Evolutionary conservation across 768 basidiomycete species (phyloP).

Genomic region (Leccinum obscurum): DNA sequence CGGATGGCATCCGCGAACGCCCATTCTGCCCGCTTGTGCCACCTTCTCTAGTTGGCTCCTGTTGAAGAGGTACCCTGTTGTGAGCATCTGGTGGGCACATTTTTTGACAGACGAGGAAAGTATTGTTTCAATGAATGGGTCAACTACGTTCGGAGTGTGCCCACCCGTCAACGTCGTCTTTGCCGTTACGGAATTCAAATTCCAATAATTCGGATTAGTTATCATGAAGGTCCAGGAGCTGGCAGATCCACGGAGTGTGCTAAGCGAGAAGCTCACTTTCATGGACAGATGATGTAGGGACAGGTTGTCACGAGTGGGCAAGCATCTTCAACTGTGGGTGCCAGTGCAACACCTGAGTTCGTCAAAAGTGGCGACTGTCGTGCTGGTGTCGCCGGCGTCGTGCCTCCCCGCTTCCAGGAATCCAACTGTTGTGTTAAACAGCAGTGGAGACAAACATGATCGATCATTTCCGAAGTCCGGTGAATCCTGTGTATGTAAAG

Average conservation of each 20-base stretch:
- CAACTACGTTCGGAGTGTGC: slow-evolving; percentile 52
- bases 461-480: neutral
- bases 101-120: slow-evolving; percentile 55
- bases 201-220: neutral
- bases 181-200: slow-evolving; percentile 28
- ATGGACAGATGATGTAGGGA: slow-evolving; percentile 39
- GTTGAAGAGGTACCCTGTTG: slow-evolving; percentile 44
- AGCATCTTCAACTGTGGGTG: too few relatives aligned
- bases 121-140: slow-evolving; percentile 56
- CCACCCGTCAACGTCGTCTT: slow-evolving; percentile 38
- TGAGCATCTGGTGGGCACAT: slow-evolving; percentile 45
- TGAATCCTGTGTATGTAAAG: neutral
- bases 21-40: slow-evolving; percentile 39
- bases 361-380: neutral
- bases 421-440: neutral
- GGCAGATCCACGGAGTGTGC: slow-evolving; percentile 32
- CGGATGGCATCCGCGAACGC: slow-evolving; percentile 51
- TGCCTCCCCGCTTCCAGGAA: neutral
- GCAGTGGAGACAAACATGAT: slow-evolving; percentile 3
- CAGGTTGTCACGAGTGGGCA: too few relatives aligned
- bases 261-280: slow-evolving; percentile 40
- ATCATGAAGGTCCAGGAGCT: slow-evolving; percentile 23
- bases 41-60: slow-evolving; percentile 47
- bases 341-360: neutral
- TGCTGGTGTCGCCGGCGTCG: neutral